These are phyloP conservation scores for Candida nanaspora DNA, from an alignment of 805 yeast species.

Conservation along the genomic window DNA sequence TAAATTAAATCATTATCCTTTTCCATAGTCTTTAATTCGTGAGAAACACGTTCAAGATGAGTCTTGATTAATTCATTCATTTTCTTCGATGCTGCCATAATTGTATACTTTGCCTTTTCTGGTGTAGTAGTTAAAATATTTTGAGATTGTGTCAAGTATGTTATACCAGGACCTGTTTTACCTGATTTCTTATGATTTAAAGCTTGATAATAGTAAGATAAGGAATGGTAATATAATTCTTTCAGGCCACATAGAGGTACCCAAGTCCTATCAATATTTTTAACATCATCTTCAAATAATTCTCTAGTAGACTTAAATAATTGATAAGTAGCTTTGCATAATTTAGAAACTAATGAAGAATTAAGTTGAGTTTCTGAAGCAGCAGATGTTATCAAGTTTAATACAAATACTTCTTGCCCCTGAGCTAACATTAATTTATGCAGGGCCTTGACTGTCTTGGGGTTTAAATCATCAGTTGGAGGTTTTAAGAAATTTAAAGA, in stretches of 20 bases:
- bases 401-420: slow-evolving; percentile 77
- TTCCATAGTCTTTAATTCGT: slow-evolving; percentile 34
- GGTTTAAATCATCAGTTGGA: slow-evolving; percentile 71
- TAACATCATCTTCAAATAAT: slow-evolving; percentile 29
- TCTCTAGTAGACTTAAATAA: slow-evolving; percentile 48
- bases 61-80: slow-evolving; percentile 24
- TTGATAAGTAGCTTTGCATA: slow-evolving; percentile 55
- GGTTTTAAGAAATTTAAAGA: slow-evolving; percentile 83
- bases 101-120: slow-evolving; percentile 8
- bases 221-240: slow-evolving; percentile 44
- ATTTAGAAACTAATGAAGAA: slow-evolving; percentile 61
- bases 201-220: slow-evolving; percentile 57
- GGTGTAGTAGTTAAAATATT: slow-evolving; percentile 23
- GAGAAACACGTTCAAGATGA: slow-evolving; percentile 10
- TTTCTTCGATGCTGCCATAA: slow-evolving; percentile 16
- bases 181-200: slow-evolving; percentile 43
- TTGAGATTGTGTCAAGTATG: slow-evolving; percentile 46
- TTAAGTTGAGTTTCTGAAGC: slow-evolving; percentile 32
- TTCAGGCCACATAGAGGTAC: slow-evolving; percentile 43
- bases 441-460: slow-evolving; percentile 60
- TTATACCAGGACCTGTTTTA: slow-evolving; percentile 74
- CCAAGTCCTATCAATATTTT: slow-evolving; percentile 37
- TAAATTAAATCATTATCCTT: slow-evolving; percentile 89
- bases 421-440: slow-evolving; percentile 69
- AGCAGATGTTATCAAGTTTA: slow-evolving; percentile 51